These are phyloP conservation scores for Sporothrix curviconia DNA, from an alignment of 2,329 filamentous ascomycete genomes.

Conservation along the genomic window DNA sequence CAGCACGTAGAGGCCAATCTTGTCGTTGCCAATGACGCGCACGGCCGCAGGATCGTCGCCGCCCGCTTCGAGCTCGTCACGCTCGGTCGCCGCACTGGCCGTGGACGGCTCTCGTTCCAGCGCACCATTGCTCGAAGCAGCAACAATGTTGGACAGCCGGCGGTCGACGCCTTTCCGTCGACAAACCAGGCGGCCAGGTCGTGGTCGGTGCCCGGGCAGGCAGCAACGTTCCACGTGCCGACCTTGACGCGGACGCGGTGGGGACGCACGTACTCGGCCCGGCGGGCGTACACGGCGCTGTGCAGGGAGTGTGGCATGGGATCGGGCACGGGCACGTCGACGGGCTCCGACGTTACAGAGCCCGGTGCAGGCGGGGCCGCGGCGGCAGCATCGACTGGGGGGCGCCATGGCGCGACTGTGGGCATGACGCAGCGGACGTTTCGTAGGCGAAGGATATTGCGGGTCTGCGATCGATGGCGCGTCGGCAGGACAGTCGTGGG, in stretches of 20 bases:
- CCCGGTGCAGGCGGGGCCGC: conserved; percentile 30
- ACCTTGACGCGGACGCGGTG: conserved; percentile 78
- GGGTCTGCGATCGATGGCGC: neutral
- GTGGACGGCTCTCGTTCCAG: conserved; percentile 37
- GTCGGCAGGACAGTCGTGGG: neutral
- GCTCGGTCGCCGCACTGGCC: conserved; percentile 33
- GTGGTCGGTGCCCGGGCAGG: conserved; percentile 75
- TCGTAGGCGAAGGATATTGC: neutral
- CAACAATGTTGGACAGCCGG: conserved; percentile 49
- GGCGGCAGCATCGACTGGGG: neutral
- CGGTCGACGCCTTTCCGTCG: conserved; percentile 64
- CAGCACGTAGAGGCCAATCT: conserved; percentile 84
- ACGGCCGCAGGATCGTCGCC: conserved; percentile 28
- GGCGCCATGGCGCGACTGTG: conserved; percentile 12
- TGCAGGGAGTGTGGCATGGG: conserved; percentile 52
- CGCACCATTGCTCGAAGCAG: conserved; percentile 33
- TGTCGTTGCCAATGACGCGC: conserved; percentile 50
- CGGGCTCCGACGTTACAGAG: conserved; percentile 35
- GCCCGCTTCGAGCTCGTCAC: conserved; percentile 23
- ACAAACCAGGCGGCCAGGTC: conserved; percentile 89
- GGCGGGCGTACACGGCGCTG: conserved; percentile 62
- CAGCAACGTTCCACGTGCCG: conserved; percentile 92
- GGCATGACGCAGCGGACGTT: neutral
- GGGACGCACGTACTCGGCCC: conserved; percentile 70
- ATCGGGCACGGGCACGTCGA: conserved; percentile 32